These are phyloP conservation scores for Crithidia expoeki DNA, from an alignment of 208 protist species.

Conservation along the genomic window DNA sequence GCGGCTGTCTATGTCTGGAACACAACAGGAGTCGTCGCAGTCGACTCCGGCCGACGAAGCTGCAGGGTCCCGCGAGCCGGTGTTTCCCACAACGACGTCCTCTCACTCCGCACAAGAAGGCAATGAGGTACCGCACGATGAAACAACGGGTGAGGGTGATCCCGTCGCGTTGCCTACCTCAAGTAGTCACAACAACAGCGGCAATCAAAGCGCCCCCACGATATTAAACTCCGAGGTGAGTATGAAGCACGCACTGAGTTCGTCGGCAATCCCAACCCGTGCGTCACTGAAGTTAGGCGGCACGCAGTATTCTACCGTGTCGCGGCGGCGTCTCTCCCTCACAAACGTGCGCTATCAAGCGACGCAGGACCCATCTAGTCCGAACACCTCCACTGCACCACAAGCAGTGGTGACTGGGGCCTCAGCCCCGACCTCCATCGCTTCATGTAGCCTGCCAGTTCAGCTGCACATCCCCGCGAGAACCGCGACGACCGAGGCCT, in stretches of 20 bases:
- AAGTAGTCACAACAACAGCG: not conserved
- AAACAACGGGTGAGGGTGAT: not conserved
- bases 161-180: not conserved
- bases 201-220: not conserved
- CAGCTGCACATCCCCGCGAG: conserved; percentile 2
- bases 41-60: conserved; percentile 1
- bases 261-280: not conserved
- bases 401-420: not conserved
- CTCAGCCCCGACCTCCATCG: not conserved
- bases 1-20: conserved; percentile 2
- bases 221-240: not conserved
- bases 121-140: not conserved
- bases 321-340: conserved; percentile 10
- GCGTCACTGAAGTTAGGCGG: not conserved
- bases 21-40: not conserved
- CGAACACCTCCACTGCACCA: not conserved
- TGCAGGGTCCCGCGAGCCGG: conserved; percentile 1
- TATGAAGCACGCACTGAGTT: not conserved
- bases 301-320: conserved; percentile 2
- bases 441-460: not conserved
- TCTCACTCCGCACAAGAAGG: not conserved
- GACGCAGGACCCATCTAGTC: not conserved
- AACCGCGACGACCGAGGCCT: conserved; percentile 17
- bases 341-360: conserved; percentile 8
- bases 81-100: not conserved